Base-by-base conservation (phyloP, 2,329 filamentous ascomycete species). In the Elsinoe perseae region DNA sequence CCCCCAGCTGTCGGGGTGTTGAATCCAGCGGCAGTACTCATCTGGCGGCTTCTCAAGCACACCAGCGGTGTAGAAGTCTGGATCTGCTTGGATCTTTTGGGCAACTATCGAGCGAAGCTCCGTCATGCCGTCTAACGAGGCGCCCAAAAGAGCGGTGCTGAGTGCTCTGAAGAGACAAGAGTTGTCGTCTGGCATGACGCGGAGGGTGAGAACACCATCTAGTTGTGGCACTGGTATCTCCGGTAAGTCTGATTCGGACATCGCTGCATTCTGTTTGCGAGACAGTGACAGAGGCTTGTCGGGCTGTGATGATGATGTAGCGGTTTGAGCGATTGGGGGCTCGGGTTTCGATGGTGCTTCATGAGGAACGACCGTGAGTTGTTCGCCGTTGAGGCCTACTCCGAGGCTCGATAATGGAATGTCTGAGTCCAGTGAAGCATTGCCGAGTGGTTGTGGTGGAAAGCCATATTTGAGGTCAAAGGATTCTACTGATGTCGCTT, bases 131-230 rank as follows among this genome's bases (percentile, higher is more conserved):
- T 85, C 82, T 63, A 86, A 77, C 1, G 77, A 75, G 8, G 69
- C 68, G 28, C 81, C 80, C 50, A 89, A 81, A n/a, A 95, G 78
- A 2, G 87, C 87, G 55, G 85, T 86, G 14, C 88, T 87, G 46
- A 97, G 84, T 0, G 92, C 91, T 25, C 90, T 87, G 71, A 96
- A 97, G 65, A 97, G 83, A 72, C 92, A 97, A 58, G 85, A 89
- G 71, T 96, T 96, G 70, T 97, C 92, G 66, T 96, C 92, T 3
- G 91, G 89, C 92, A 97, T 96, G 52, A 97, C 88, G 12, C 92
- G 85, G 16, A 96, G 80, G 7, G 95, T 86, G 16, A 81, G 70
- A 1, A 77, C 80, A 46, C 80, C 81, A 28, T 73, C 73, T 50
- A 80, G 77, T 25, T 77, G 73, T 5, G 80, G 77, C 0, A 84